Conservation (phyloP, 169 alveolate species). For the Cryptosporidium canis region DNA sequence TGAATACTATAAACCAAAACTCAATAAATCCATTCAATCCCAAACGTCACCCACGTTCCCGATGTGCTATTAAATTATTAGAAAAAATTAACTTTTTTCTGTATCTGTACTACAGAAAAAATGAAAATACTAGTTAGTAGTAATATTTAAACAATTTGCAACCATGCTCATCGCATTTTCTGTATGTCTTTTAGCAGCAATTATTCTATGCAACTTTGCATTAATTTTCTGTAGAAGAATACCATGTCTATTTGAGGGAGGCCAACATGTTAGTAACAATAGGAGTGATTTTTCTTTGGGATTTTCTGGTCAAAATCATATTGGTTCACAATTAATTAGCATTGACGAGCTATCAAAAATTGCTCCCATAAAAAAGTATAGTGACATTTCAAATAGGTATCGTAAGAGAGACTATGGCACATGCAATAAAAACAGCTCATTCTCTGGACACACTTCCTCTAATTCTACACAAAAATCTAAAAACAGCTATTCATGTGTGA, state of each 20-base stretch:
- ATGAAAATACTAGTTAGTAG: neutral
- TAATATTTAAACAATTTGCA: neutral
- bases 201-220: conserved; percentile 37
- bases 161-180: conserved; percentile 41
- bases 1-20: neutral
- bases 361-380: conserved; percentile 26
- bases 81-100: neutral
- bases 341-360: conserved; percentile 19
- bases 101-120: neutral
- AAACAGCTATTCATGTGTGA: conserved; percentile 30
- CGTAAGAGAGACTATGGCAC: neutral
- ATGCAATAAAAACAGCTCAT: neutral
- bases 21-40: neutral
- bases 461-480: conserved; percentile 19
- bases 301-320: neutral
- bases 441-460: conserved; percentile 1
- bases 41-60: conserved; percentile 19
- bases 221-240: conserved; percentile 43
- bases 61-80: neutral
- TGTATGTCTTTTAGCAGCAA: conserved; percentile 12
- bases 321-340: neutral
- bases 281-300: neutral
- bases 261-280: neutral
- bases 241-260: conserved; percentile 23
- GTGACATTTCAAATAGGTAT: neutral